Evolutionary conservation across 306 rosid species (phyloP).

Genomic region (Cucumis cinereus): DNA sequence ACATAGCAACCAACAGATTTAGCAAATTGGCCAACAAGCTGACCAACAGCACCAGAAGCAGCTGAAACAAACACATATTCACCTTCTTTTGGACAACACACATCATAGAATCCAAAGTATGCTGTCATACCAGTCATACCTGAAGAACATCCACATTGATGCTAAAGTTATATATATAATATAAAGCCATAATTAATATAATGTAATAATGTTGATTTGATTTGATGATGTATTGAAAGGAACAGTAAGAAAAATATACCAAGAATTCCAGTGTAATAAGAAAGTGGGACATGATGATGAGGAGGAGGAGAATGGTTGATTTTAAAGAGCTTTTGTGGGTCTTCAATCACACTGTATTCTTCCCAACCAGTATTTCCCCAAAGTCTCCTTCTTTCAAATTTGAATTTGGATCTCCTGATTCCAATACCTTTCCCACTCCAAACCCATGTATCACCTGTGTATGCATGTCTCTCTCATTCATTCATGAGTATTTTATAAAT

Average conservation of each 20-base stretch:
- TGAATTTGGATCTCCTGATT: slow-evolving; percentile 37
- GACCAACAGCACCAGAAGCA: not conserved
- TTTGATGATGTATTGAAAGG: too few species aligned
- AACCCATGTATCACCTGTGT: slow-evolving; percentile 23
- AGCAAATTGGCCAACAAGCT: not conserved
- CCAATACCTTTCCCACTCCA: slow-evolving; percentile 42
- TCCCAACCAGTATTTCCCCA: slow-evolving; percentile 61
- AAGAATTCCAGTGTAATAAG: slow-evolving; percentile 50
- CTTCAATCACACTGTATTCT: slow-evolving; percentile 31
- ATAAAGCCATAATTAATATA: too few species aligned
- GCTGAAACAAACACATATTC: not conserved
- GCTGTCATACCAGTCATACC: not conserved
- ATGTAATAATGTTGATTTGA: too few species aligned
- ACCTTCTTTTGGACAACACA: not conserved
- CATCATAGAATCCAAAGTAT: not conserved
- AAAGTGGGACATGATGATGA: slow-evolving; percentile 35
- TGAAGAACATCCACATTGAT: too few species aligned
- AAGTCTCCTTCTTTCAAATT: slow-evolving; percentile 37
- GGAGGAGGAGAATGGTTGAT: slow-evolving; percentile 22
- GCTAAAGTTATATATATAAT: too few species aligned
- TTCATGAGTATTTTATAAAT: too few species aligned
- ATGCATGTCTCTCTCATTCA: too few species aligned
- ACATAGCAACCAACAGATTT: not conserved
- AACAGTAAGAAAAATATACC: slow-evolving; percentile 8
- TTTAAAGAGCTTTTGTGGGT: slow-evolving; percentile 21